phyloP scores from a whole-genome alignment of 495 filamentous ascomycete genomes.

The Pseudomonodictys pantanalensis region DNA sequence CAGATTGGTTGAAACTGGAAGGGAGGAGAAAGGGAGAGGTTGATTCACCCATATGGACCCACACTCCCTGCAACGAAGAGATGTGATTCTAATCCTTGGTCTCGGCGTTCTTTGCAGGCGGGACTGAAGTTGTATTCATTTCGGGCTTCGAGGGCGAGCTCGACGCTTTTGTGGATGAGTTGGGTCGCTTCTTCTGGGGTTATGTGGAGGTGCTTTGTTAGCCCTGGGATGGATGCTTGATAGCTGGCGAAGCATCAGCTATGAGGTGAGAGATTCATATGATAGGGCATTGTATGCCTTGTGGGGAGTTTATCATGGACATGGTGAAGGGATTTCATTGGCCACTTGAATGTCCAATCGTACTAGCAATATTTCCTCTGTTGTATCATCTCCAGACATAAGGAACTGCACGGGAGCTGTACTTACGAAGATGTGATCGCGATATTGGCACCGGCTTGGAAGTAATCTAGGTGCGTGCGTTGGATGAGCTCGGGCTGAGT shows the following conservation, averaged over 20 bases:
- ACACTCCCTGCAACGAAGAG: constrained; percentile 38
- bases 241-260: no score
- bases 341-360: no score
- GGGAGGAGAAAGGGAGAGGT: no score
- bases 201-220: constrained; percentile 28
- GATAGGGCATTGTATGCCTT: no score
- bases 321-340: no score
- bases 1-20: no score
- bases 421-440: constrained; percentile 40
- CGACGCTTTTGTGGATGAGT: constrained; percentile 36
- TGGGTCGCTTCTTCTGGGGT: constrained; percentile 14
- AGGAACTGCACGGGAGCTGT: no score
- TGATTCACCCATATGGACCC: constrained; percentile 42
- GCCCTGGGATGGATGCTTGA: constrained; percentile 36
- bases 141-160: constrained; percentile 34
- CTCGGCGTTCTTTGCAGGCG: background rate
- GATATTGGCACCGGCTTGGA: constrained; percentile 36
- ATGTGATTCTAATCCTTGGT: background rate
- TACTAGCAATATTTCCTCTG: no score
- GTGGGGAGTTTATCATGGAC: no score
- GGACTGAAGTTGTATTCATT: constrained; percentile 10
- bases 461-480: constrained; percentile 37
- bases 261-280: no score
- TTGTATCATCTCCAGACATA: no score
- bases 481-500: constrained; percentile 31